Conservation (phyloP, 1,284 basidiomycete genomes). For the Trichosporon coremiiforme region DNA sequence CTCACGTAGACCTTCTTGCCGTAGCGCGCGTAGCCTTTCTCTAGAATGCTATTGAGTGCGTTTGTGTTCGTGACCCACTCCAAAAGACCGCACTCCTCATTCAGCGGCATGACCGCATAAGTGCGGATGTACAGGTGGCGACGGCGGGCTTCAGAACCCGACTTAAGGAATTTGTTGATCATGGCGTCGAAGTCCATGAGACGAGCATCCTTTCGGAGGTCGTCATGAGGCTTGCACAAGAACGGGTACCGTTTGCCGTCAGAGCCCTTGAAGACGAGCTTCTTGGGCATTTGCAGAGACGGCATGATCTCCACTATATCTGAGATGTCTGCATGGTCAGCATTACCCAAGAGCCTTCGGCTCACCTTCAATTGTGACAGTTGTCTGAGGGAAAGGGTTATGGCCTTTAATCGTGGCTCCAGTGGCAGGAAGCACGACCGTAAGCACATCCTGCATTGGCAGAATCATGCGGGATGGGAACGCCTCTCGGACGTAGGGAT, state of each 20-base stretch:
- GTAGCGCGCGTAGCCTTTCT: conserved; percentile 70
- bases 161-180: conserved; percentile 95
- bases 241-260: conserved; percentile 87
- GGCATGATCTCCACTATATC: conserved; percentile 91
- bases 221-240: conserved; percentile 96
- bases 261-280: conserved; percentile 80
- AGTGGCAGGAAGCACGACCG: conserved; percentile 75
- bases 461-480: conserved; percentile 74
- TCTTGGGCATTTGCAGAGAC: conserved; percentile 89
- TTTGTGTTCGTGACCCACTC: conserved; percentile 98
- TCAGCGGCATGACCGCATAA: conserved; percentile 93
- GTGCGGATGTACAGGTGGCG: conserved; percentile 88
- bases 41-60: conserved; percentile 77
- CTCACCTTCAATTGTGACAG: conserved; percentile 76
- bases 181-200: conserved; percentile 98
- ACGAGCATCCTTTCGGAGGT: conserved; percentile 94
- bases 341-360: not conserved
- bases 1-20: conserved; percentile 68
- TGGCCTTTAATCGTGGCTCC: conserved; percentile 66
- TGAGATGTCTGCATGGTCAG: conserved; percentile 62
- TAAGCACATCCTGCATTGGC: conserved; percentile 90
- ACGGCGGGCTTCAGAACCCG: conserved; percentile 87
- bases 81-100: conserved; percentile 95
- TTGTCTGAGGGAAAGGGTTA: conserved; percentile 76
- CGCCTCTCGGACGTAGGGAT: conserved; percentile 64